Percentiles rank a stretch among this genome's conserved stretches.
phyloP scores from a whole-genome alignment of 805 yeast species.

The Wickerhamiella bombiphila region DNA sequence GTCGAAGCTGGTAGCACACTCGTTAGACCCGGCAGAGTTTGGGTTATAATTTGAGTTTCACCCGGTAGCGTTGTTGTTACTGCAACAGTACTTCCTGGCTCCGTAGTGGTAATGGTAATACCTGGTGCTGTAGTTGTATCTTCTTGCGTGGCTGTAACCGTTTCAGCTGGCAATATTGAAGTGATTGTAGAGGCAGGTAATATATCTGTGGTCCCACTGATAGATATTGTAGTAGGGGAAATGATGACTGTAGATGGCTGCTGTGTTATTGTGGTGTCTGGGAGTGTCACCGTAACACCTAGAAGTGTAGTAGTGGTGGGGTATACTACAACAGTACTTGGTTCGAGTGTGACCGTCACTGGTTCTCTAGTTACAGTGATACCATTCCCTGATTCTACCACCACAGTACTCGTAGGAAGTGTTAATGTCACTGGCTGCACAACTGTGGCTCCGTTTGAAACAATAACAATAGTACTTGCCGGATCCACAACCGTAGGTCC shows the following conservation, averaged over 20 bases:
- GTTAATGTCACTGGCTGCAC: no score
- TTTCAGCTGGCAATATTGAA: no score
- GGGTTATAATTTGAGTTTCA: not conserved
- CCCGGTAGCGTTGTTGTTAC: not conserved
- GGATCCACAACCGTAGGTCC: no score
- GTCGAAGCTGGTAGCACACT: not conserved
- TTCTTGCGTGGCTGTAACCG: no score
- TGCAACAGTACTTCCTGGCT: not conserved
- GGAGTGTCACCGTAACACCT: not conserved
- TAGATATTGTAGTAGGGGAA: not conserved
- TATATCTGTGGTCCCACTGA: constrained; percentile 3
- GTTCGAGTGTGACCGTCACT: not conserved
- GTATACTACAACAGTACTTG: not conserved
- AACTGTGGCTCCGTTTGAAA: no score
- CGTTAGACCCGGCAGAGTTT: no score
- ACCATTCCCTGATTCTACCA: no score
- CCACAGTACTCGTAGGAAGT: no score
- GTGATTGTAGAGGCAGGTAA: constrained; percentile 3
- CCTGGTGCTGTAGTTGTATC: constrained; percentile 4
- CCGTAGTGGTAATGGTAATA: constrained; percentile 1
- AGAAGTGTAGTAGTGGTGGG: not conserved
- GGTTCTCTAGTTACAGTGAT: no score
- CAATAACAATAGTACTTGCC: no score
- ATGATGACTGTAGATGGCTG: not conserved
- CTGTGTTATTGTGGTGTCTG: not conserved